Base-by-base conservation (phyloP, 768 basidiomycete species). In the Cystofilobasidium capitatum region DNA sequence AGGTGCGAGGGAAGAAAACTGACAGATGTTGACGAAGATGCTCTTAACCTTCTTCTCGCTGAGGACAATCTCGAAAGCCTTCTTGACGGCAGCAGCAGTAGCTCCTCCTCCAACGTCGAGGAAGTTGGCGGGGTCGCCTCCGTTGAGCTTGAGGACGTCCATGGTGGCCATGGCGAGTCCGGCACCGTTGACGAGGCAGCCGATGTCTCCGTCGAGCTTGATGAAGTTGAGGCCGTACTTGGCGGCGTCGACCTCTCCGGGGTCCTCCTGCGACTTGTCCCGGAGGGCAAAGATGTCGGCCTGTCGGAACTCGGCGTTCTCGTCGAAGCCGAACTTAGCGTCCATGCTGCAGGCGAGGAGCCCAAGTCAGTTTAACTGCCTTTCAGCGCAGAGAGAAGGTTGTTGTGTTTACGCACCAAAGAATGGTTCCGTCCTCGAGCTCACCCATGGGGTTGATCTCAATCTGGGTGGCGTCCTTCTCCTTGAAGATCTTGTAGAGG, bases 141-240 rank as follows among this genome's bases (percentile, higher is more conserved):
- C 96, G 75, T 97, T 90, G 61, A 96, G 81, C 58, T 92, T 85
- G 65, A 99, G 82, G n/a, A 98, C 94, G 74, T 99, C 96, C 96
- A 99, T 98, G 65, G 96, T 99, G 42, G 96, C 96, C 96, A 99
- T 99, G 60, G 96, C 96, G 70, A 99, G 81, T 74, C 96, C 96
- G 61, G 96, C 96, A 74, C 96, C 96, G 73, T 99, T 99, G 70
- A 99, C 96, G 62, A 99, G 81, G 80, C 96, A 99, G 35, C 96
- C 96, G 69, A 99, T 86, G 78, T 83, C 88, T 36, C 96, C 96
- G 75, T 99, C 96, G 51, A 99, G 86, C 80, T 99, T 57, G 51
- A 64, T 55, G 55, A 59, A 44, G 39, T 70, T 66, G 64, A 76
- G 71, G 31, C 67, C 67, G 57, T 75, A 74, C 72, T 94, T 89